Evolutionary conservation across 208 protist species (phyloP), one percentile per base, ranked within the genome.

Genomic region (Leishmania amazonensis): DNA sequence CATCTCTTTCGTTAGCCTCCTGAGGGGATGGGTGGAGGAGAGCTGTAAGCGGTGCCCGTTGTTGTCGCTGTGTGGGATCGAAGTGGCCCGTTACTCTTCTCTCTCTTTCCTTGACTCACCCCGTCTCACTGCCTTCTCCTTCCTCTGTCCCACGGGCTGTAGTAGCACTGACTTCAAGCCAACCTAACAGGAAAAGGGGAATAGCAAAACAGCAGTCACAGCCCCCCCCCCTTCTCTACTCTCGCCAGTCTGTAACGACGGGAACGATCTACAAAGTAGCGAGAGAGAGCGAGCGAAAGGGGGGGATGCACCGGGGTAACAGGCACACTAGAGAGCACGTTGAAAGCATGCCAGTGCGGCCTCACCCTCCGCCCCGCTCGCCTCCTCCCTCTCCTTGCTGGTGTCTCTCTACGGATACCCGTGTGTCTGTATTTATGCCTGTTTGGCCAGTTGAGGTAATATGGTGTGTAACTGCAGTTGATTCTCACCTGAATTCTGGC

Each of bases 111-210:
- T 42, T 42, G 42, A 21, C 24, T n/a, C 42, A 53, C 68, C 42
- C 45, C 21, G 24, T 51, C 68, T 73, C 68, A 73, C 21, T 28
- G 42, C 42, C 68, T 53, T 73, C 42, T 42, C 8, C 31, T 40
- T 35, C 17, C 62, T 67, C 65, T 75, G 24, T 15, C 47, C 47
- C n/a, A 60, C 51, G 31, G 15, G 21, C 49, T 76, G 72, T 76
- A 76, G 49, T 76, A 76, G 72, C 35, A 76, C 49, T 60, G 72
- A 76, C 28, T 9, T 62, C 42, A 60, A 62, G 21, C n/a, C 28
- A 76, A 54, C 15, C 3, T 42, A 62, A 40, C 9, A 40, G n/a
- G 38, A 35, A 40, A 45, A 60, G 17, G 17, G 3, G 31, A 60
- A 54, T 24, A 42, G 51, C 5, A 60, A 40, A 31, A 21, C 13